These are phyloP conservation scores for Ceratocystis colombiana DNA, from an alignment of 2,329 filamentous ascomycete genomes.

Conservation along the genomic window DNA sequence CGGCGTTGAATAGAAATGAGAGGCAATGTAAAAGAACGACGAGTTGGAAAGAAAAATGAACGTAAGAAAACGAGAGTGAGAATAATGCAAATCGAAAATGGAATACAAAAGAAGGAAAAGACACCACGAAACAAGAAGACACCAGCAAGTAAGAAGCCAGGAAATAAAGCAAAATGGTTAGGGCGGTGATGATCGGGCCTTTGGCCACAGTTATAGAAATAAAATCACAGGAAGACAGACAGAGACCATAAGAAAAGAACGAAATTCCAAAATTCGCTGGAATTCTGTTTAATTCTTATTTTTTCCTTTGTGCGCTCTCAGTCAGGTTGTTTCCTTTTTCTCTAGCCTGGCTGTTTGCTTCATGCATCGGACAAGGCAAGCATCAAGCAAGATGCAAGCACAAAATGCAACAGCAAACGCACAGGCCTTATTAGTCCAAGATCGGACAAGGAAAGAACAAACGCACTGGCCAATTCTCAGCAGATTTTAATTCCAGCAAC, in stretches of 20 bases:
- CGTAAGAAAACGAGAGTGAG: neutral
- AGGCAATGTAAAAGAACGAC: neutral
- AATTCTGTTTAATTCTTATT: neutral
- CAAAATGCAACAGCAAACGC: neutral
- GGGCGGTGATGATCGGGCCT: neutral
- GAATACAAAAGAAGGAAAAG: neutral
- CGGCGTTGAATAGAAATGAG: neutral
- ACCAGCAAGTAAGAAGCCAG: neutral
- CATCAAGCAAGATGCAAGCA: neutral
- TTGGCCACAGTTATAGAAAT: neutral
- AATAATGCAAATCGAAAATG: too few relatives aligned
- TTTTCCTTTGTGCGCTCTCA: neutral
- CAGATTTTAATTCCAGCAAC: neutral
- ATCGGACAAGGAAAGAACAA: neutral
- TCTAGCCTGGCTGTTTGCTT: neutral
- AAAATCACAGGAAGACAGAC: too few relatives aligned
- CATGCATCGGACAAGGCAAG: too few relatives aligned
- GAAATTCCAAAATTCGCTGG: neutral
- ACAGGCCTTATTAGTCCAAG: conserved; percentile 1
- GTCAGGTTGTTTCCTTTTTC: neutral
- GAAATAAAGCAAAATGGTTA: neutral
- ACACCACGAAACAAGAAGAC: neutral
- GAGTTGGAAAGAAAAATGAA: neutral
- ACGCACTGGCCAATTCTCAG: conserved; percentile 11
- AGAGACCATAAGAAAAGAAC: too few relatives aligned